Evolutionary conservation across 495 filamentous ascomycete species (phyloP), one percentile per base, ranked within the genome.

Genomic region (Hypoxylon fuscum): DNA sequence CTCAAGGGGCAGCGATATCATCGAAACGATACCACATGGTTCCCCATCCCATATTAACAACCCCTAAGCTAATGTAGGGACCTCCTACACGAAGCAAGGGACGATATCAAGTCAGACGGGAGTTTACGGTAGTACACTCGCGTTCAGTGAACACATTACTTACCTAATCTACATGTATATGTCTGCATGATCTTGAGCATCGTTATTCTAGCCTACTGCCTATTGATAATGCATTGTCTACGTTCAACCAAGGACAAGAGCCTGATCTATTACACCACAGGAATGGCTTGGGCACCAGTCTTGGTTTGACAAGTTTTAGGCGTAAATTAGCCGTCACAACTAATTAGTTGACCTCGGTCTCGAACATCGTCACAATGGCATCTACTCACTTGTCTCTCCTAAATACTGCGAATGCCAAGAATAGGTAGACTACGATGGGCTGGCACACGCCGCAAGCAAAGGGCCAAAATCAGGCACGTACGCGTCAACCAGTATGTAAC

Each of bases 41-140:
- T 45, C 27, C 57, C 46, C 47, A 54, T 52, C 35, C 20, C 44
- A 55, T 20, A n/a, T 40, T 43, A 41, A 40, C 29, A 48, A 45
- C 31, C 34, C 25, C 37, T 62, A 47, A 48, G 20, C 35, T 38
- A 52, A 54, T 66, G 47, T 22, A 60, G 51, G 55, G 43, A 2
- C 43, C 37, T 52, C 51, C 31, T 60, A 40, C 57, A 58, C 42
- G 47, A 66, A 61, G 63, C 40, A 66, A 66, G 63, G 63, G 47
- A 62, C 35, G 18, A 40, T n/a, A n/a, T 63, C 52, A 37, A 43
- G 38, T 54, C 45, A 35, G 43, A 22, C 63, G 53, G 47, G 63
- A 53, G 54, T 52, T 52, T 57, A 61, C 56, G 62, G 62, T 45
- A 60, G 20, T 56, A 45, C 18, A 22, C 29, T 46, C 14, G 5